Percentiles rank a stretch among this genome's conserved stretches.
Evolutionary conservation across 1,284 basidiomycete species (phyloP).

Genomic region (Puccinia triticina): DNA sequence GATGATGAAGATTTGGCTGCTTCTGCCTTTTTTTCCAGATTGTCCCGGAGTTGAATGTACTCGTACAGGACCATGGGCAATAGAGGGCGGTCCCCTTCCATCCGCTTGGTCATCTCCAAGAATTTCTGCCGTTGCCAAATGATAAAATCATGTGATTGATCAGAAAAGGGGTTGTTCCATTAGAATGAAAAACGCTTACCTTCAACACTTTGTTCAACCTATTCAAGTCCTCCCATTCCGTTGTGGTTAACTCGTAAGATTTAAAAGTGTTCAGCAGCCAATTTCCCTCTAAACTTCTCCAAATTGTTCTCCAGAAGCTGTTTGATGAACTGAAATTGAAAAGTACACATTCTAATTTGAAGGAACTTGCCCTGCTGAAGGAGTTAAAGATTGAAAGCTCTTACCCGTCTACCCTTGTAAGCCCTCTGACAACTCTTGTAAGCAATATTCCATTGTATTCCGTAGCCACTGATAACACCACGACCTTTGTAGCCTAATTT

Average conservation of each 20-base stretch:
- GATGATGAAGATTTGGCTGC: no score
- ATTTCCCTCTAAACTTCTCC: neutral
- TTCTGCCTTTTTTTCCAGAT: neutral
- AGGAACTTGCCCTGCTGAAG: no score
- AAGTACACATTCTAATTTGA: no score
- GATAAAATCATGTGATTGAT: no score
- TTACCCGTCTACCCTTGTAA: no score
- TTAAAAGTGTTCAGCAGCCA: neutral
- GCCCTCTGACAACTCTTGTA: neutral
- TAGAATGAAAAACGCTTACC: constrained; percentile 61
- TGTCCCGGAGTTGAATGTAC: neutral
- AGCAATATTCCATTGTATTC: constrained; percentile 7
- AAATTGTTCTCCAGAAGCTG: constrained; percentile 7
- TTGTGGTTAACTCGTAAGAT: neutral
- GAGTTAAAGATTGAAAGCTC: no score
- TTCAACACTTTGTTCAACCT: neutral
- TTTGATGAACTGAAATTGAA: no score
- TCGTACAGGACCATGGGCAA: constrained; percentile 4
- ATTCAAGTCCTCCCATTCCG: constrained; percentile 13
- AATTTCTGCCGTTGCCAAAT: constrained; percentile 63
- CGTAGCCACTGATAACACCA: neutral
- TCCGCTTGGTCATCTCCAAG: neutral
- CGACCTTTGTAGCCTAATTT: neutral
- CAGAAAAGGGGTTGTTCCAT: no score
- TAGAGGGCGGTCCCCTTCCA: neutral